Base-by-base conservation (phyloP, 306 rosid genomes). In the Echinosophora koreensis region DNA sequence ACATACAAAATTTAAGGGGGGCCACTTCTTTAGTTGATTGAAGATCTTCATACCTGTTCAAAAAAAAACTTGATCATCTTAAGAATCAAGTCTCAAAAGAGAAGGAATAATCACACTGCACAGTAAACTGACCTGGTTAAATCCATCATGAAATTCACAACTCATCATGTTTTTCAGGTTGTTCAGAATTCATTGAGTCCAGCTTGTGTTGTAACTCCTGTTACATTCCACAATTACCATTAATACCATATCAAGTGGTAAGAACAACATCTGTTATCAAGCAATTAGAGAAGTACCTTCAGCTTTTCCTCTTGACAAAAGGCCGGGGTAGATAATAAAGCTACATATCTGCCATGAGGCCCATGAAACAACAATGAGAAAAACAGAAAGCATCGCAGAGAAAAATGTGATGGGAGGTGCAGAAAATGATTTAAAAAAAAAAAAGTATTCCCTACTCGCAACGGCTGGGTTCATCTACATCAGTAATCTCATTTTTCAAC, bases 391-490 rank as follows among this genome's bases (percentile, higher is more conserved):
- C 41, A 62, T 65, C 39, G n/a, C 56, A 39, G 8, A 51, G 11
- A 71, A 47, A 50, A 57, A 1, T 8, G 52, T 30, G 60, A 74
- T 12, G 41, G 44, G 3, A 6, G 64, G 15, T 51, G 66, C 39
- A 50, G 50, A 35, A 74, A 22, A 22, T 22, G 0, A 0, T 37
- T 27, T 51, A 3, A 12, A 11, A 69, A 46, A 9, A 35, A 70
- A 67, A 61, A 49, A 18, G 76, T 15, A 64, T 17, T 22, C 75
- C 95, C 66, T 87, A 96, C 99, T 96, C 99, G 99, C 99, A 96
- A 5, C 98, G 97, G 73, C 98, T 96, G 61, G 99, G 99, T 84
- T 96, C 97, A 76, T 91, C 99, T 67, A 96, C 96, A 66, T 96
- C 98, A 38, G 97, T 73, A 62, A 96, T 79, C 87, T 88, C 99